Evolutionary conservation across 306 rosid species (phyloP).

Genomic region (Citrullus colocynthis): DNA sequence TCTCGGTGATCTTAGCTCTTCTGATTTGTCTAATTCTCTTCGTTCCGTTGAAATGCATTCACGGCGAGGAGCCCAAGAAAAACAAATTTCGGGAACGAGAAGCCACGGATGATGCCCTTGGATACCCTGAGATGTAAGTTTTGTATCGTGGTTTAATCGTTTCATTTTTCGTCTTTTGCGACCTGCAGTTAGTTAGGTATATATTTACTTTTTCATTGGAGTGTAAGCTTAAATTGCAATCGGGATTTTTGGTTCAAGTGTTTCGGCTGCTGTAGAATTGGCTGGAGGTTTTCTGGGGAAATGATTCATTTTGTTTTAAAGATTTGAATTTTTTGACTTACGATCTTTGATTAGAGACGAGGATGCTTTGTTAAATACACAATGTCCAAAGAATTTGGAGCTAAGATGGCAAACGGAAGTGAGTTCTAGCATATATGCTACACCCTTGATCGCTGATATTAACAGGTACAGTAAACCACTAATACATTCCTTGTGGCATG

Average conservation of each 20-base stretch:
- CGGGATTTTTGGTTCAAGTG: background rate
- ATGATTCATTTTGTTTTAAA: background rate
- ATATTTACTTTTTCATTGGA: background rate
- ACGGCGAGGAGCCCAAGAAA: conserved; percentile 36
- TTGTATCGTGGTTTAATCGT: background rate
- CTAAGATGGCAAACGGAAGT: conserved; percentile 98
- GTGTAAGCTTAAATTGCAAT: background rate
- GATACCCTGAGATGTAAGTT: conserved; percentile 70
- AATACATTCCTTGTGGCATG: background rate
- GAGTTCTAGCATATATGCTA: conserved; percentile 88
- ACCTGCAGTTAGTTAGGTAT: background rate
- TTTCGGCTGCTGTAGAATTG: background rate
- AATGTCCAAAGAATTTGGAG: conserved; percentile 92
- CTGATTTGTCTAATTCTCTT: conserved; percentile 31
- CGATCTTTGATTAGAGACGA: conserved; percentile 46
- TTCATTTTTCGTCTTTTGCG: background rate
- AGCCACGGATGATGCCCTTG: conserved; percentile 75
- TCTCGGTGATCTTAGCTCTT: conserved; percentile 19
- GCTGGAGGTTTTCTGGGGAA: background rate
- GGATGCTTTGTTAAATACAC: conserved; percentile 72
- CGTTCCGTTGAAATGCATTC: conserved; percentile 20
- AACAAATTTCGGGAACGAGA: conserved; percentile 70
- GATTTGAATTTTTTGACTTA: background rate
- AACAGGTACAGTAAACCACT: conserved; percentile 45
- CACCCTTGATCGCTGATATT: conserved; percentile 88